Evolutionary conservation across 345 rosid genomes (phyloP), one percentile per base, ranked within the genome.

Genomic region (Hypericum perforatum): DNA sequence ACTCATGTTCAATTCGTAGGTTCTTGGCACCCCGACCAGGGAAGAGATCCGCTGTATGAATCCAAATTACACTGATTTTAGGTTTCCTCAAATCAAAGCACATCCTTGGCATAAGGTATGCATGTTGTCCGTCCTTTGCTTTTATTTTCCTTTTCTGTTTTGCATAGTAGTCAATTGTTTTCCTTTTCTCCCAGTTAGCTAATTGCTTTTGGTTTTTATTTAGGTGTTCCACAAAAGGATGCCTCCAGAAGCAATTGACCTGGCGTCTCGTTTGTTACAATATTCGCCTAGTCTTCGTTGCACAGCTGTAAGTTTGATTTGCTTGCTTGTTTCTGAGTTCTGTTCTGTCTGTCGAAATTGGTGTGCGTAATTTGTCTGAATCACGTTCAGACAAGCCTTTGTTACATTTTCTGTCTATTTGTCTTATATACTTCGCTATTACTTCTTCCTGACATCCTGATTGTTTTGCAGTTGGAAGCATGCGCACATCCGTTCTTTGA

Each of bases 21-120:
- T 68, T 51, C 72, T 68, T 57, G 72, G 72, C 41, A 68, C 72
- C 3, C 72, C 72, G 37, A 68, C 72, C 11, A 57, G 72, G 47
- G 72, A 68, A 58, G 72, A 68, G 62, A 68, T 68, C 52, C 72
- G 72, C 43, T 68, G 72, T 49, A 68, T 68, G 72, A 68, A 68
- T 41, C 72, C 72, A 2, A 68, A 68, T 37, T 68, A 68, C 16
- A 68, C 72, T 46, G 72, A 68, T 45, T 68, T 68, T 53, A 58
- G 72, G 52, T 68, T 68, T 48, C 72, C 72, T 5, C 72, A 68
- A 59, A 68, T 68, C 51, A 68, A 68, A 49, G 72, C 72, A 9
- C 72, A 68, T 41, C 72, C 72, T 7, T 68, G 72, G 72, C 72
- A 68, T 56, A 68, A 68, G 72, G 72, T 68, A 46, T 37, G 45